These are phyloP conservation scores for Cunninghamia lanceolata DNA, from an alignment of 75 land plant species.

Conservation along the genomic window DNA sequence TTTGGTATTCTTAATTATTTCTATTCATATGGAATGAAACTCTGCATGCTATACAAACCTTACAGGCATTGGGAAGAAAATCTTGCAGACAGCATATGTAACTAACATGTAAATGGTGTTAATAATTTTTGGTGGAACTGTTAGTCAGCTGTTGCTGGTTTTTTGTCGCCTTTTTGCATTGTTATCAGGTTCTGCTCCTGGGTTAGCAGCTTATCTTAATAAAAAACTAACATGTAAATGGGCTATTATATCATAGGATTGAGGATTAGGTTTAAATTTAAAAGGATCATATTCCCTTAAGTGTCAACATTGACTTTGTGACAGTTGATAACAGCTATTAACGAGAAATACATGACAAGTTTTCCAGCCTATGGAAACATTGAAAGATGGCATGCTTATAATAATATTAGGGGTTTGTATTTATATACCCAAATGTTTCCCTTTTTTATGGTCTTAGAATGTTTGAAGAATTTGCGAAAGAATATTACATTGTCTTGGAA, in stretches of 20 bases:
- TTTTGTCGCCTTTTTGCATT: too few relatives aligned
- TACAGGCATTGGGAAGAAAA: neutral
- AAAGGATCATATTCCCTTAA: neutral
- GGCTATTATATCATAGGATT: neutral
- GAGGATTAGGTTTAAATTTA: neutral
- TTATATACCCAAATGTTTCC: neutral
- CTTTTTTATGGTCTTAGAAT: neutral
- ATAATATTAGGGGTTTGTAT: neutral
- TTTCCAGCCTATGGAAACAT: neutral
- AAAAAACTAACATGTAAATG: neutral
- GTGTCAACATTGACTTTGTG: neutral
- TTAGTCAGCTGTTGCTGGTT: too few relatives aligned
- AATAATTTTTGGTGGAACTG: too few relatives aligned
- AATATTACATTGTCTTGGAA: neutral
- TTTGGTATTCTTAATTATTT: neutral
- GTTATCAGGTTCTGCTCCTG: too few relatives aligned
- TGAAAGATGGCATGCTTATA: neutral
- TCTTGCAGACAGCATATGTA: neutral
- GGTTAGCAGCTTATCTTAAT: too few relatives aligned
- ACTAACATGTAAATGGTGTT: neutral
- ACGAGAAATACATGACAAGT: neutral
- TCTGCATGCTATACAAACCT: neutral
- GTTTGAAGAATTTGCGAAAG: neutral
- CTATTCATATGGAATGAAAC: neutral
- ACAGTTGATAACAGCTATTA: neutral